Conservation (phyloP, 805 yeast species). For the Groenewaldozyma salmanticensis region DNA sequence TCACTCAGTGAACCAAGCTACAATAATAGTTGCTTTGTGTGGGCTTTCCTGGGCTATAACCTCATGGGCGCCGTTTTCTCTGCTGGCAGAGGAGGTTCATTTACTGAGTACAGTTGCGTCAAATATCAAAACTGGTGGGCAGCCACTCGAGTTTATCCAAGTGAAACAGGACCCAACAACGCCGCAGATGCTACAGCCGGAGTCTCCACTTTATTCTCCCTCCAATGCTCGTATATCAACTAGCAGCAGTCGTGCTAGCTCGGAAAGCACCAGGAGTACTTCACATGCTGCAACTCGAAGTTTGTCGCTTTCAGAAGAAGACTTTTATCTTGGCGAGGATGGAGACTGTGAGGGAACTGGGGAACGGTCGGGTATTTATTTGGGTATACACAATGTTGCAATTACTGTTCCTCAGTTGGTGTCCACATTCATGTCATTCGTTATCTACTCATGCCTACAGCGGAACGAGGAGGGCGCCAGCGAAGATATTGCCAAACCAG, state of each 20-base stretch:
- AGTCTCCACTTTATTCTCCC: not conserved
- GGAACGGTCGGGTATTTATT: conserved; percentile 28
- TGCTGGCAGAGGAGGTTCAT: conserved; percentile 41
- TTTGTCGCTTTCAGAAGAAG: conserved; percentile 9
- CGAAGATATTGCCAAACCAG: too few species aligned
- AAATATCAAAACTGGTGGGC: not conserved
- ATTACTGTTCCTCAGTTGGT: conserved; percentile 32
- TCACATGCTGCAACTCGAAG: not conserved
- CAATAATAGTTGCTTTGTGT: conserved; percentile 40
- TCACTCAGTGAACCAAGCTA: conserved; percentile 34
- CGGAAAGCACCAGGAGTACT: not conserved
- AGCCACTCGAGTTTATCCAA: too few species aligned
- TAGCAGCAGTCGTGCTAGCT: not conserved
- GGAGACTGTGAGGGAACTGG: conserved; percentile 8
- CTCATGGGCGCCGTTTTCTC: conserved; percentile 59
- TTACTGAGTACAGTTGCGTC: conserved; percentile 10
- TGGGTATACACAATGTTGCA: conserved; percentile 32
- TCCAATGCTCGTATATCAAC: not conserved
- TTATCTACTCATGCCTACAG: conserved; percentile 22
- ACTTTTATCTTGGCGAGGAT: conserved; percentile 6
- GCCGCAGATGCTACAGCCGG: not conserved
- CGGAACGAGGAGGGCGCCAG: conserved; percentile 1
- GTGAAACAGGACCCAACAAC: too few species aligned
- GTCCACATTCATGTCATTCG: conserved; percentile 30
- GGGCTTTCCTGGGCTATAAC: conserved; percentile 64